Base-by-base conservation (phyloP, 228 moss, liverwort and hornwort genomes). In the Sphagnum fallax region DNA sequence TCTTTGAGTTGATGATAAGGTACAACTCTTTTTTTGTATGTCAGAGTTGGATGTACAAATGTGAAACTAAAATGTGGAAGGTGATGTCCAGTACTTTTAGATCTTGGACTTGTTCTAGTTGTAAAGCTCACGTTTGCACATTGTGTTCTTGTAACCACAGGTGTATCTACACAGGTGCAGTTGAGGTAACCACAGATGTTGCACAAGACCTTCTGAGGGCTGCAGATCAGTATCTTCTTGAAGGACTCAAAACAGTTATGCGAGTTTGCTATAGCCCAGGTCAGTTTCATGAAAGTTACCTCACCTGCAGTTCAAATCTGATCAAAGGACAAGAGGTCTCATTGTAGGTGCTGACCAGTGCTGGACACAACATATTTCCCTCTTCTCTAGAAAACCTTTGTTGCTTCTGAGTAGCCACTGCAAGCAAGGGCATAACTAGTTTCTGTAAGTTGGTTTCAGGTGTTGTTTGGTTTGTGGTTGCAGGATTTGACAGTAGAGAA, bases 1-100 rank as follows among this genome's bases (percentile, higher is more conserved):
- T 93, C 12, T 97, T 97, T 72, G 93, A 93, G 71, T 76, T 97
- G 60, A 97, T 97, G 97, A 97, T 93, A 93, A 90, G 97, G 97
- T 92, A 75, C 18, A 52, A 0, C 12, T 7, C 53, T 55, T 55
- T 55, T 7, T 55, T 7, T 7, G 7, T 32, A 32, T 32, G 32
- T 32, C 32, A 32, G 32, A 32, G 32, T 32, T 32, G 32, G 32
- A 32, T 32, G 32, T 32, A 32, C 32, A 32, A 32, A 32, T 32
- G 32, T 32, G 32, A 32, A 32, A 32, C 32, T 32, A 32, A 32
- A 32, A 32, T 32, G 32, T 32, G 32, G 32, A 32, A 1, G 32
- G 1, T 32, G 1, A 1, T 32, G 32, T 32, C 32, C 32, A 32
- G 32, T 32, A 32, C 32, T 32, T 32, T 32, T 32, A 32, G 32